phyloP scores from a whole-genome alignment of 148 eudicot species.

The Pouteria glomerata region DNA sequence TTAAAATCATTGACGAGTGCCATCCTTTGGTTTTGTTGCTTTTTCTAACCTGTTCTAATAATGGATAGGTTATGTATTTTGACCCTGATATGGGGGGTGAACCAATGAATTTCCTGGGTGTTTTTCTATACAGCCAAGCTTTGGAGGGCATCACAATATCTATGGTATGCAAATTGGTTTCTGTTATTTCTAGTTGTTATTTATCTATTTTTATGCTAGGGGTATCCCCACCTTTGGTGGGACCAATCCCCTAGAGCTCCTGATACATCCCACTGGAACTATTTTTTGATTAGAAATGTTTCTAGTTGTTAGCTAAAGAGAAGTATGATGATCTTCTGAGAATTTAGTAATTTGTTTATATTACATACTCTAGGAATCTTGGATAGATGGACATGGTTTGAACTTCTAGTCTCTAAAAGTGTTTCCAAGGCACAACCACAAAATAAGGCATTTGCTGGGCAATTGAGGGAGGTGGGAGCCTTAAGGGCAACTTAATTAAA shows the following conservation, averaged over 20 bases:
- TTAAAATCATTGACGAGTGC: background rate
- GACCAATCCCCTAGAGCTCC: no score
- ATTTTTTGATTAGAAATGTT: no score
- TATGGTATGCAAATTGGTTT: conserved; percentile 55
- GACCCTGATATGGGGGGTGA: conserved; percentile 85
- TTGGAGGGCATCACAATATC: conserved; percentile 91
- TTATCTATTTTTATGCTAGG: no score
- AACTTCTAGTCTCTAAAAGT: background rate
- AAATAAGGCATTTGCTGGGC: background rate
- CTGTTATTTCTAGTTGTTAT: conserved; percentile 1
- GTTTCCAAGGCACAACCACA: background rate
- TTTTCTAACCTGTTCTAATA: conserved; percentile 7
- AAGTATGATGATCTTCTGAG: conserved; percentile 1
- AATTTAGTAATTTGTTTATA: background rate
- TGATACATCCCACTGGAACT: no score
- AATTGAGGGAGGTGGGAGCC: background rate
- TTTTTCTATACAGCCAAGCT: conserved; percentile 93
- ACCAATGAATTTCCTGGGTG: conserved; percentile 86
- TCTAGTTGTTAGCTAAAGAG: conserved; percentile 7
- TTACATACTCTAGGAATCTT: background rate
- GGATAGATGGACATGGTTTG: background rate
- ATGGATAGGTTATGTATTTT: conserved; percentile 66
- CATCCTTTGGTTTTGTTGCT: conserved; percentile 6
- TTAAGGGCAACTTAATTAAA: background rate
- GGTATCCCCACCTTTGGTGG: no score